These are phyloP conservation scores for Auricularia auricula-judae DNA, from an alignment of 768 basidiomycete species.

Conservation along the genomic window DNA sequence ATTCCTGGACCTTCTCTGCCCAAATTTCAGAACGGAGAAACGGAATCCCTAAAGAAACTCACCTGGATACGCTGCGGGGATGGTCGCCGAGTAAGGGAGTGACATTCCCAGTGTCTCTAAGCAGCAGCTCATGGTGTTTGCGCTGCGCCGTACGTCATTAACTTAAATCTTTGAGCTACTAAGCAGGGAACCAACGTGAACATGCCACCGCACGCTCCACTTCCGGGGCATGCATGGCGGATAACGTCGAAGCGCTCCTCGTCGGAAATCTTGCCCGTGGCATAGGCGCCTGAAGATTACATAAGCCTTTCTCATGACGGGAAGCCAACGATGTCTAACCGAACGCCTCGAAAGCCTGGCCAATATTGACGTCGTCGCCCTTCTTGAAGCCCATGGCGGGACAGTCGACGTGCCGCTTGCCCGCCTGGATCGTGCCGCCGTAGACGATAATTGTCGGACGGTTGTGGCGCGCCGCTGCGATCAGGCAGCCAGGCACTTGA, in stretches of 20 bases:
- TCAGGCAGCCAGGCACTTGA: slow-evolving; percentile 69
- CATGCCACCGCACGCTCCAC: slow-evolving; percentile 84
- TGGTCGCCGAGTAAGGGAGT: slow-evolving; percentile 54
- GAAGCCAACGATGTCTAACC: slow-evolving; percentile 30
- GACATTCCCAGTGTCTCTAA: slow-evolving; percentile 81
- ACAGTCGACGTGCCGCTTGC: slow-evolving; percentile 39
- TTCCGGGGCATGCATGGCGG: slow-evolving; percentile 72
- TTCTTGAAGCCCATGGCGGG: slow-evolving; percentile 64
- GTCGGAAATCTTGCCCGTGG: slow-evolving; percentile 66
- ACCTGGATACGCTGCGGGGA: slow-evolving; percentile 64
- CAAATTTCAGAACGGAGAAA: not conserved
- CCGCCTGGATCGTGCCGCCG: slow-evolving; percentile 36
- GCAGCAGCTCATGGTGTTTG: slow-evolving; percentile 82
- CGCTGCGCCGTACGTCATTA: slow-evolving; percentile 25
- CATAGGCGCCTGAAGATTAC: slow-evolving; percentile 51
- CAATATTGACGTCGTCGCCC: slow-evolving; percentile 77
- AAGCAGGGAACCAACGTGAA: slow-evolving; percentile 43
- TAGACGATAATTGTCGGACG: slow-evolving; percentile 82
- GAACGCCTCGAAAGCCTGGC: slow-evolving; percentile 77
- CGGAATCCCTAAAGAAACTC: not conserved
- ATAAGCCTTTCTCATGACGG: too few relatives aligned
- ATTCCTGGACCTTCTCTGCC: slow-evolving; percentile 74
- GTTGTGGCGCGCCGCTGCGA: slow-evolving; percentile 79
- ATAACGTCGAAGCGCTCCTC: slow-evolving; percentile 79
- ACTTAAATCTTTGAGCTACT: not conserved